Base-by-base conservation (phyloP, 257 asterid species). In the Euphrasia confusa region DNA sequence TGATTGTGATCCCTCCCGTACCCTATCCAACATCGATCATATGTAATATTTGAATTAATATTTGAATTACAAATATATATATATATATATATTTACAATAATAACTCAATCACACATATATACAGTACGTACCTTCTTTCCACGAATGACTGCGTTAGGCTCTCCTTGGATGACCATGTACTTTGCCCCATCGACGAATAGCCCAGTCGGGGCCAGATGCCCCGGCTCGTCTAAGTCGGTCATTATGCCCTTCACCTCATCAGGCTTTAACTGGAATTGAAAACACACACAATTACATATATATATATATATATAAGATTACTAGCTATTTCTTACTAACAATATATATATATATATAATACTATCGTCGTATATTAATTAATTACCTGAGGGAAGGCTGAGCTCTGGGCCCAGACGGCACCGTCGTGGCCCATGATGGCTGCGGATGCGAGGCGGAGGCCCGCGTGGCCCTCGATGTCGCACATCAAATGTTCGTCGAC, bases 81-180 rank as follows among this genome's bases (percentile, higher is more conserved):
- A 0, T 21, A 21, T n/a, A n/a, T n/a, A n/a, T n/a, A n/a, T n/a
- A 21, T 21, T 21, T 21, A 21, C 24, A 21, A 21, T 21, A 21
- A 21, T 21, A 21, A 21, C 24, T 21, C 24, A 21, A 0, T 0
- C 24, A 21, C 24, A 30, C 33, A 28, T 4, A n/a, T 7, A 48
- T 14, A 4, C 15, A 2, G 3, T 1, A 4, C 3, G 3, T 68
- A 82, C 89, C 89, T 83, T 83, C 79, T 82, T 82, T 54, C 88
- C 88, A 40, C 88, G 85, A 27, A 82, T 72, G 60, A 82, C 85
- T 17, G 85, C 88, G 0, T 69, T 68, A 4, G 88, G 77, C 71
- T 82, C 88, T 40, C 88, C 88, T 75, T 79, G 85, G 47, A 82
- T 82, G 44, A 82, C 88, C 85, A 79, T 79, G 71, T 82, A 82